phyloP scores from a whole-genome alignment of 306 rosid species.

The Gastrolobium bilobum region DNA sequence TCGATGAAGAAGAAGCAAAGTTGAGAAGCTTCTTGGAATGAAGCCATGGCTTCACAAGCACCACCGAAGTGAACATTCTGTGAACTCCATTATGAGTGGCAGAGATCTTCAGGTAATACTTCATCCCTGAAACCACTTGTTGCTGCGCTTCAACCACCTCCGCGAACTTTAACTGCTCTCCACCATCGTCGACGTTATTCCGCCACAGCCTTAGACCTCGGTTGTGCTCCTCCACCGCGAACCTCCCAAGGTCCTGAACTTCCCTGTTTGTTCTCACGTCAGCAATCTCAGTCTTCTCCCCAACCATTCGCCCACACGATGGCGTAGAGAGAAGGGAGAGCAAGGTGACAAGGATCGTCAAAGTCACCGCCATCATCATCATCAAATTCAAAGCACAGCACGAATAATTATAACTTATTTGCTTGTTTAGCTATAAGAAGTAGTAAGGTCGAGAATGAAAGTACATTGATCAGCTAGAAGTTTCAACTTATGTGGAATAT shows the following conservation, averaged over 20 bases:
- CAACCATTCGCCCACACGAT: constrained; percentile 58
- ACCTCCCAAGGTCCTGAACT: constrained; percentile 78
- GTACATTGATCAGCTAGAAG: background rate
- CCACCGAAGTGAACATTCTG: constrained; percentile 61
- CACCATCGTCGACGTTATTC: constrained; percentile 32
- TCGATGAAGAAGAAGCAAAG: constrained; percentile 58
- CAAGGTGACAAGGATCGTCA: constrained; percentile 28
- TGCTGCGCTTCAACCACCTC: constrained; percentile 80
- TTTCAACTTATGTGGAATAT: background rate
- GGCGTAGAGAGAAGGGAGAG: constrained; percentile 27
- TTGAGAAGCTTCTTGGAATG: constrained; percentile 61
- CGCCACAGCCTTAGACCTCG: constrained; percentile 27
- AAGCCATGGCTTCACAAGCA: constrained; percentile 81
- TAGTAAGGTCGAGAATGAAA: background rate
- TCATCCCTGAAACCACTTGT: constrained; percentile 83
- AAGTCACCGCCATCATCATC: constrained; percentile 32
- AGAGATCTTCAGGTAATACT: constrained; percentile 66
- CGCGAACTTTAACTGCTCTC: constrained; percentile 52
- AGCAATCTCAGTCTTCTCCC: constrained; percentile 57
- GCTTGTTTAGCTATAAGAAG: too few relatives aligned
- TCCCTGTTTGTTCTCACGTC: constrained; percentile 71
- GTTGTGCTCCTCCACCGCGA: constrained; percentile 83
- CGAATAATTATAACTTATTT: too few relatives aligned
- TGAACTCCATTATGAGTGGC: constrained; percentile 53
- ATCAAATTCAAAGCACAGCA: too few relatives aligned